phyloP scores from a whole-genome alignment of 1,284 basidiomycete genomes.

The Meira nashicola region DNA sequence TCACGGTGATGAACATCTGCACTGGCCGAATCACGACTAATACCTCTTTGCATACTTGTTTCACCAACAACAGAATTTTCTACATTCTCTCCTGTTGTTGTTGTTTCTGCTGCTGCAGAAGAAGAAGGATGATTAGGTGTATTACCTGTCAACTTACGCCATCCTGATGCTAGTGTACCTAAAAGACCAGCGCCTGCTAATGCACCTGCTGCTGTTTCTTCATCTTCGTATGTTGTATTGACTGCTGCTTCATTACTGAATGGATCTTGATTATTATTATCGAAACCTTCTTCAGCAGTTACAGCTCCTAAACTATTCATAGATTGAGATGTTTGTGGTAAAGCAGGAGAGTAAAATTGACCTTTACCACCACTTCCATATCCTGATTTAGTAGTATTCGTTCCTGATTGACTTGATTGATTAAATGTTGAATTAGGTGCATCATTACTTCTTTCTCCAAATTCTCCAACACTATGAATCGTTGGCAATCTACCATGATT shows the following conservation, averaged over 20 bases:
- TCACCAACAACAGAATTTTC: conserved; percentile 9
- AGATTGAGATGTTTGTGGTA: neutral
- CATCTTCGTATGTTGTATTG: conserved; percentile 52
- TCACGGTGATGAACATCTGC: no score
- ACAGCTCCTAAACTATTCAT: neutral
- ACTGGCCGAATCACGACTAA: neutral
- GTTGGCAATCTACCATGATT: conserved; percentile 21
- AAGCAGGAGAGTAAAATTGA: neutral
- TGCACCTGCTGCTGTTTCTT: conserved; percentile 17
- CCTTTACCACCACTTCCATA: neutral
- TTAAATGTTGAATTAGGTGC: neutral
- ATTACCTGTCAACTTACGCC: conserved; percentile 32
- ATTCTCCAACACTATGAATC: conserved; percentile 35
- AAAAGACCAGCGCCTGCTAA: conserved; percentile 28
- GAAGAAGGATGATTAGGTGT: neutral
- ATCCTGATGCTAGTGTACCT: conserved; percentile 30
- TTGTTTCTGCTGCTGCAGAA: neutral
- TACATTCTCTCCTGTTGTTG: conserved; percentile 4
- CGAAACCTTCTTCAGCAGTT: neutral
- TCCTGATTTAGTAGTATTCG: neutral
- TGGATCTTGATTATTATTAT: conserved; percentile 18
- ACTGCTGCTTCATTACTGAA: conserved; percentile 53
- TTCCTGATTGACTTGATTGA: neutral
- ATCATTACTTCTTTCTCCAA: conserved; percentile 21
- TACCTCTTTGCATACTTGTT: conserved; percentile 2